Evolutionary conservation across 352 stramenopile species (phyloP).

Genomic region (Discostella stelligera): DNA sequence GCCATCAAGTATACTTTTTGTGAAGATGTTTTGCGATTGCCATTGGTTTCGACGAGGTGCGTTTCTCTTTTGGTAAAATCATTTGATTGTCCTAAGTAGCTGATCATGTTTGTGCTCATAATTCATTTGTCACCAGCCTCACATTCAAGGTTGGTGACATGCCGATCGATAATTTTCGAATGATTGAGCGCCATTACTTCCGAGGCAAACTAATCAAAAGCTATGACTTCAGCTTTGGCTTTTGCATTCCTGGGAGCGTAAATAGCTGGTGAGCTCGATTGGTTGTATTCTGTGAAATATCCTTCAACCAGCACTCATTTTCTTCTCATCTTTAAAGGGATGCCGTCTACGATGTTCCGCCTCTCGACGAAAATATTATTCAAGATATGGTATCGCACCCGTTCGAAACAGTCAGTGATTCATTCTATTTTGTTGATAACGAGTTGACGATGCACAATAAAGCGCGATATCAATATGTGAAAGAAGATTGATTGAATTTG

Average conservation of each 20-base stretch:
- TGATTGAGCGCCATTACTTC: conserved; percentile 97
- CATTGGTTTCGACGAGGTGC: conserved; percentile 24
- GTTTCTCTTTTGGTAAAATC: background rate
- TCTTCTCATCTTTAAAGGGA: conserved; percentile 52
- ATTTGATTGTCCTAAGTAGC: background rate
- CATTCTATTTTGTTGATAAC: conserved; percentile 95
- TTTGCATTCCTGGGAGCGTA: conserved; percentile 92
- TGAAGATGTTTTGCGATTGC: conserved; percentile 55
- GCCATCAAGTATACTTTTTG: conserved; percentile 59
- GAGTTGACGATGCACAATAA: conserved; percentile 92
- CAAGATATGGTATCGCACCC: conserved; percentile 91
- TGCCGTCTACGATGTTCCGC: conserved; percentile 90
- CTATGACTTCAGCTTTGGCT: conserved; percentile 92
- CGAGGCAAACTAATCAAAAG: conserved; percentile 87
- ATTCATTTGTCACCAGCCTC: conserved; percentile 67
- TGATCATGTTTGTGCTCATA: background rate
- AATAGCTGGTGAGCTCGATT: conserved; percentile 86
- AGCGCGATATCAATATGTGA: conserved; percentile 90
- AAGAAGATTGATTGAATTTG: background rate
- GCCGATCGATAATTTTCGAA: conserved; percentile 89
- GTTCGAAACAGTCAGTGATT: conserved; percentile 89
- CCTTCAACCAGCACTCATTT: background rate
- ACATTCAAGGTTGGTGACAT: conserved; percentile 91
- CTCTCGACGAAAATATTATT: conserved; percentile 91
- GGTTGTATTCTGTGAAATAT: background rate